Evolutionary conservation across 2,329 filamentous ascomycete genomes (phyloP).

Genomic region (Cladosporium sp.): DNA sequence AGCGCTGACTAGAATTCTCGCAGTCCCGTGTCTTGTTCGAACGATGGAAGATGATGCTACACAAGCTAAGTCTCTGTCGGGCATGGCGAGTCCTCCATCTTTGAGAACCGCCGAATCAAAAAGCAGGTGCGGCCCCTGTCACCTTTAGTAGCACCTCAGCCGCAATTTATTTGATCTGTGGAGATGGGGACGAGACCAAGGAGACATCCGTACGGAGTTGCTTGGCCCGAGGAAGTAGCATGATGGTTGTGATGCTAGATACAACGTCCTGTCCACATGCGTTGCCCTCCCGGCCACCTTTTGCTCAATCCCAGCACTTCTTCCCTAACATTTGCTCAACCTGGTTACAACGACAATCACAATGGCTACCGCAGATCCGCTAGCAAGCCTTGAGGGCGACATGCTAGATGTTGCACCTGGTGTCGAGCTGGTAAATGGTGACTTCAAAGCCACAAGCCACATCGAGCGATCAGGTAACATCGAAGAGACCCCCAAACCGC

Average conservation of each 20-base stretch:
- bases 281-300: neutral
- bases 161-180: neutral
- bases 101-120: neutral
- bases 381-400: constrained; percentile 10
- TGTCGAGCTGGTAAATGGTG: neutral
- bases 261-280: neutral
- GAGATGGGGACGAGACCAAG: neutral
- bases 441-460: constrained; percentile 2
- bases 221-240: neutral
- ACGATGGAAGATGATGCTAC: neutral
- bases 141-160: neutral
- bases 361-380: constrained; percentile 7
- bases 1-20: no score
- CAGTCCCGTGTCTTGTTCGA: no score
- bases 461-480: constrained; percentile 8
- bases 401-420: constrained; percentile 10
- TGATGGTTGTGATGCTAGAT: neutral
- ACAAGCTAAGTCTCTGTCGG: neutral
- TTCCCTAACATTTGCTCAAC: no score
- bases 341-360: no score
- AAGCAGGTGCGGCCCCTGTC: no score
- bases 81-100: neutral
- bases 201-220: neutral
- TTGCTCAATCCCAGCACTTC: no score
- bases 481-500: neutral